A percentile compares a stretch with the other conserved stretches of the same genome.
Evolutionary conservation across 495 filamentous ascomycete genomes (phyloP).

Genomic region (Xylaria telfairii): DNA sequence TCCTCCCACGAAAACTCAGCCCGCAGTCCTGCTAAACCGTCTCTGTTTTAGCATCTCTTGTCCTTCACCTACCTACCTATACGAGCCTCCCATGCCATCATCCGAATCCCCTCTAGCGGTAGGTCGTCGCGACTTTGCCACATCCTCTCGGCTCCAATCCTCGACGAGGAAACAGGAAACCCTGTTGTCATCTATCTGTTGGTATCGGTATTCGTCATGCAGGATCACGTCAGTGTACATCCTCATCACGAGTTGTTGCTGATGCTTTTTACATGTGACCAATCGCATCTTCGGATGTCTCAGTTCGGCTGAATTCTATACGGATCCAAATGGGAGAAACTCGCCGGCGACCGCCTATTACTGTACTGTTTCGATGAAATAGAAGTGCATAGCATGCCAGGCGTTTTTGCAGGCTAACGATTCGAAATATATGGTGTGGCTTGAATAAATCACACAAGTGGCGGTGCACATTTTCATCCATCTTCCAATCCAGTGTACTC

Average conservation of each 20-base stretch:
- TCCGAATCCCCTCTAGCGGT: neutral
- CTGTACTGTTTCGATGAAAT: neutral
- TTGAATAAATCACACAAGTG: neutral
- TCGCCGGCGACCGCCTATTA: too few species aligned
- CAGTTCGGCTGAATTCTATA: neutral
- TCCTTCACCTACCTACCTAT: neutral
- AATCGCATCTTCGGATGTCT: neutral
- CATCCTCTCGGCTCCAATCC: neutral
- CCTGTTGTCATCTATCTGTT: conserved; percentile 1
- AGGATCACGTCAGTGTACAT: conserved; percentile 23
- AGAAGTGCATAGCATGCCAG: neutral
- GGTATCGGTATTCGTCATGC: neutral
- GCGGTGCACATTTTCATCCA: neutral
- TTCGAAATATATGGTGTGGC: neutral
- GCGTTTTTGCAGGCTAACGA: neutral
- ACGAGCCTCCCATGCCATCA: neutral
- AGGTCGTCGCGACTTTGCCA: conserved; percentile 4
- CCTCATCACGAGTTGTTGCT: neutral
- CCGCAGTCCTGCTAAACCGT: neutral
- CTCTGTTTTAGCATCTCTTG: neutral
- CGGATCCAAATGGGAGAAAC: neutral
- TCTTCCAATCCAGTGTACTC: neutral
- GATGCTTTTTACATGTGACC: neutral
- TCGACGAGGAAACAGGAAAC: neutral
- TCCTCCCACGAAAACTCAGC: neutral